Evolutionary conservation across 1,139 yeast genomes (phyloP).

Genomic region (Pichia kudriavzevii): DNA sequence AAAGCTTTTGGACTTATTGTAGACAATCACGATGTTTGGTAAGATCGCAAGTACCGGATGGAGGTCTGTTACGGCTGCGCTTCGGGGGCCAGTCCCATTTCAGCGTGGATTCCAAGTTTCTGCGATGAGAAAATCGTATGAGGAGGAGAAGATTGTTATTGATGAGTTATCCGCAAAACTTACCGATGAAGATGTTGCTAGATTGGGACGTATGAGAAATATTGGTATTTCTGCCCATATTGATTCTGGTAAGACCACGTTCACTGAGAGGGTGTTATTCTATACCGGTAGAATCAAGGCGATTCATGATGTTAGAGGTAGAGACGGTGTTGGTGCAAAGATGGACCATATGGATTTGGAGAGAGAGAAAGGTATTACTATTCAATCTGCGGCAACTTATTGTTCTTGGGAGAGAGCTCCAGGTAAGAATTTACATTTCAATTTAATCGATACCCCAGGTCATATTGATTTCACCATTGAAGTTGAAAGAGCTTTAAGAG

Average conservation of each 20-base stretch:
- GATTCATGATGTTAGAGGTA: slow-evolving; percentile 96
- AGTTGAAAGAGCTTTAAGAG: slow-evolving; percentile 95
- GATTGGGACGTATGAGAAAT: slow-evolving; percentile 65
- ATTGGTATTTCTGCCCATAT: slow-evolving; percentile 98
- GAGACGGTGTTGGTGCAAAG: slow-evolving; percentile 97
- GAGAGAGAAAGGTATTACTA: slow-evolving; percentile 95
- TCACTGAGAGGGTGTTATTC: slow-evolving; percentile 92
- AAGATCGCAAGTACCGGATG: slow-evolving; percentile 10
- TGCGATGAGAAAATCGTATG: slow-evolving; percentile 35
- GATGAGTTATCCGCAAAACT: slow-evolving; percentile 48
- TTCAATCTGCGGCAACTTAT: slow-evolving; percentile 97
- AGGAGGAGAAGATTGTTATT: slow-evolving; percentile 61
- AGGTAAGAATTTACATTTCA: slow-evolving; percentile 64
- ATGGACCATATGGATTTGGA: slow-evolving; percentile 98
- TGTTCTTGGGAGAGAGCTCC: slow-evolving; percentile 87
- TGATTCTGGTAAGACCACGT: slow-evolving; percentile 94
- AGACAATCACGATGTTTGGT: slow-evolving; percentile 12
- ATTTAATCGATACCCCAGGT: slow-evolving; percentile 95
- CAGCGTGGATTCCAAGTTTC: slow-evolving; percentile 23
- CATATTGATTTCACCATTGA: slow-evolving; percentile 98
- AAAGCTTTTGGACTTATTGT: neutral
- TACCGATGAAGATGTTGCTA: slow-evolving; percentile 48
- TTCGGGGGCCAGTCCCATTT: slow-evolving; percentile 9
- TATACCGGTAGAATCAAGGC: slow-evolving; percentile 97
- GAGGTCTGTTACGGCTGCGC: slow-evolving; percentile 6